Percentiles rank a stretch among this genome's conserved stretches.
Evolutionary conservation across 2,329 filamentous ascomycete genomes (phyloP).

Genomic region (Fusarium buxicola): DNA sequence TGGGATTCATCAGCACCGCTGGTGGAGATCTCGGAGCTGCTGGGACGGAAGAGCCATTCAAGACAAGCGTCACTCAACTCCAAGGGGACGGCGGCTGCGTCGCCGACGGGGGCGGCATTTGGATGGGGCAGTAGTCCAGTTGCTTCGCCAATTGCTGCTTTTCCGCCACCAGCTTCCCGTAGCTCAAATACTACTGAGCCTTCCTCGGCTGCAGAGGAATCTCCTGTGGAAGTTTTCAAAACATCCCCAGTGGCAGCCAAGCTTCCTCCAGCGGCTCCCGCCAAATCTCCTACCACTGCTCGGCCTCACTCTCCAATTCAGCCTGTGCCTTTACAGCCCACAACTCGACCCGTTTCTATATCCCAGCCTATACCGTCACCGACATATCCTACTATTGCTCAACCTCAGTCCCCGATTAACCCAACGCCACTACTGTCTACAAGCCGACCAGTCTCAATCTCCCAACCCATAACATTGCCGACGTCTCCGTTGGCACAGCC

Average conservation of each 20-base stretch:
- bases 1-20: conserved; percentile 68
- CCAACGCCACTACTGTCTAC: conserved; percentile 20
- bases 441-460: conserved; percentile 26
- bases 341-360: conserved; percentile 34
- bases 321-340: conserved; percentile 30
- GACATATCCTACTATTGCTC: conserved; percentile 23
- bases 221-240: conserved; percentile 18
- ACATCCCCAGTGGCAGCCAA: conserved; percentile 16
- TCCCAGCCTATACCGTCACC: conserved; percentile 33
- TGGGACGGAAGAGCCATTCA: conserved; percentile 46
- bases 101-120: conserved; percentile 48
- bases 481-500: conserved; percentile 41
- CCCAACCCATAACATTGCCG: conserved; percentile 23
- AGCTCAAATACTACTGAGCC: conserved; percentile 24
- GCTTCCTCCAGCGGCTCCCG: neutral
- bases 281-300: conserved; percentile 18
- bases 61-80: conserved; percentile 42
- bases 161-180: conserved; percentile 26
- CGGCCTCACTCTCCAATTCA: conserved; percentile 32
- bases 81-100: conserved; percentile 33
- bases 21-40: conserved; percentile 58
- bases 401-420: conserved; percentile 28
- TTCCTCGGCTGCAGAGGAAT: conserved; percentile 12
- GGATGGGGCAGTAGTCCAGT: conserved; percentile 46
- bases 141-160: conserved; percentile 32